Evolutionary conservation across 2,329 filamentous ascomycete species (phyloP).

Genomic region (Trichoderma sp.): DNA sequence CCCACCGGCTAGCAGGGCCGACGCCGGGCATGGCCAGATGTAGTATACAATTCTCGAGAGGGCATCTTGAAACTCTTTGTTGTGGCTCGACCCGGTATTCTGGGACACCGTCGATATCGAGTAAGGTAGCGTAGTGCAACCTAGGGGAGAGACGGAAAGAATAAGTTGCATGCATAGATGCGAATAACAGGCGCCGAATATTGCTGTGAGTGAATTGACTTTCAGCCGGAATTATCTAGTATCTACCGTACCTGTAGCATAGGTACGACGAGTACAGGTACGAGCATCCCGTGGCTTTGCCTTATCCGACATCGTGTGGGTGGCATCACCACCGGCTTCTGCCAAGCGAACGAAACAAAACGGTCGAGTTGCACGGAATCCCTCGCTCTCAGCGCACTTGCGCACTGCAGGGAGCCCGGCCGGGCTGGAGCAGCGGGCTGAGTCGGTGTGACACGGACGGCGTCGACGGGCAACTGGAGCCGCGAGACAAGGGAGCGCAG

Average conservation of each 20-base stretch:
- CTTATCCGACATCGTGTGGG: constrained; percentile 1
- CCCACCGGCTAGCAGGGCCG: background rate
- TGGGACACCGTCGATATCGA: constrained; percentile 18
- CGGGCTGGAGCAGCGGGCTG: background rate
- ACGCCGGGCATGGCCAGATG: background rate
- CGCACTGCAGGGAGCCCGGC: background rate
- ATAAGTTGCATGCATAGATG: constrained; percentile 7
- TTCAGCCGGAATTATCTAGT: background rate
- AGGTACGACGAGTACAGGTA: background rate
- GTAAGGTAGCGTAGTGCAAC: constrained; percentile 3
- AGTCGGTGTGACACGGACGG: constrained; percentile 19
- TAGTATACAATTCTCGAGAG: background rate
- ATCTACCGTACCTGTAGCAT: background rate
- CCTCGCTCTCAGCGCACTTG: no score
- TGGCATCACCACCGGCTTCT: constrained; percentile 13
- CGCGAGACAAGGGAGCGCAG: background rate
- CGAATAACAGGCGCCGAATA: background rate
- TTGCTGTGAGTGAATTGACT: background rate
- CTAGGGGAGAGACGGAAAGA: background rate
- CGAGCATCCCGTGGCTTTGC: background rate
- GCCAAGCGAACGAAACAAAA: constrained; percentile 14
- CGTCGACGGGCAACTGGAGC: constrained; percentile 13
- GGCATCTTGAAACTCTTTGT: background rate
- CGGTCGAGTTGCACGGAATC: constrained; percentile 7
- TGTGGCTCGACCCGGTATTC: constrained; percentile 15